A percentile compares a stretch with the other conserved stretches of the same genome.
Conservation (phyloP, 192 early-diverging fungal genomes). For the Dissophora ornata region DNA sequence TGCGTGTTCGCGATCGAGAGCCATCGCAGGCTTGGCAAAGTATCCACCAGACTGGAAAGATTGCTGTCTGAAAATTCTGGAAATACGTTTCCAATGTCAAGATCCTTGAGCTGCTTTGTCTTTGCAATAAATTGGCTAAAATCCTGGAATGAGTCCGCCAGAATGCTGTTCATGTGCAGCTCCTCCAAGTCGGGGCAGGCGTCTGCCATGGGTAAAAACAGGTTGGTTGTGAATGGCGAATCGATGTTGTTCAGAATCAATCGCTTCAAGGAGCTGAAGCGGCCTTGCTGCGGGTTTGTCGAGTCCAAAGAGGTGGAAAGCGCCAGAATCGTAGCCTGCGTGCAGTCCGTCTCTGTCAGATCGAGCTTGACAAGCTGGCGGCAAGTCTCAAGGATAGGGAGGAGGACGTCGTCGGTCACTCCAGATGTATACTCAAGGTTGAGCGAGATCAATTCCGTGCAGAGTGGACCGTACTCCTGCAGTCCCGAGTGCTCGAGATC, state of each 20-base stretch:
- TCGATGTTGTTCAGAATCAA: constrained; percentile 51
- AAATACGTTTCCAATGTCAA: constrained; percentile 51
- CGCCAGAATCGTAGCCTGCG: constrained; percentile 25
- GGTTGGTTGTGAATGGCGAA: constrained; percentile 30
- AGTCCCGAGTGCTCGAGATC: constrained; percentile 44
- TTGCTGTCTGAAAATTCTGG: constrained; percentile 36
- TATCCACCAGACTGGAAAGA: constrained; percentile 34
- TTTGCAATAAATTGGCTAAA: constrained; percentile 27
- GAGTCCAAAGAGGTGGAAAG: constrained; percentile 31
- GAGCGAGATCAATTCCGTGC: constrained; percentile 17
- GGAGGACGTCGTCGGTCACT: constrained; percentile 31
- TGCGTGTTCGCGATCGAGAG: constrained; percentile 47
- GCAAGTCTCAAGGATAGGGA: constrained; percentile 37
- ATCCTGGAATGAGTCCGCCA: constrained; percentile 49
- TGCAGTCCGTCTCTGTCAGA: constrained; percentile 46
- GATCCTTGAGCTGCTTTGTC: constrained; percentile 16
- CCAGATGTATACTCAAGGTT: constrained; percentile 51
- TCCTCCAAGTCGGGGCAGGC: constrained; percentile 38
- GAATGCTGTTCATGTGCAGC: constrained; percentile 50
- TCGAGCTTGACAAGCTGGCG: constrained; percentile 28
- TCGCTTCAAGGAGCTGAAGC: constrained; percentile 20
- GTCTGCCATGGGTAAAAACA: constrained; percentile 28
- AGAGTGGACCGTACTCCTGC: constrained; percentile 30
- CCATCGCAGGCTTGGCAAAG: constrained; percentile 31
- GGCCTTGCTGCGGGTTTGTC: neutral